Percentiles rank a stretch among this genome's conserved stretches.
phyloP scores from a whole-genome alignment of 192 early-diverging fungal species.

The Coemansia reversa region DNA sequence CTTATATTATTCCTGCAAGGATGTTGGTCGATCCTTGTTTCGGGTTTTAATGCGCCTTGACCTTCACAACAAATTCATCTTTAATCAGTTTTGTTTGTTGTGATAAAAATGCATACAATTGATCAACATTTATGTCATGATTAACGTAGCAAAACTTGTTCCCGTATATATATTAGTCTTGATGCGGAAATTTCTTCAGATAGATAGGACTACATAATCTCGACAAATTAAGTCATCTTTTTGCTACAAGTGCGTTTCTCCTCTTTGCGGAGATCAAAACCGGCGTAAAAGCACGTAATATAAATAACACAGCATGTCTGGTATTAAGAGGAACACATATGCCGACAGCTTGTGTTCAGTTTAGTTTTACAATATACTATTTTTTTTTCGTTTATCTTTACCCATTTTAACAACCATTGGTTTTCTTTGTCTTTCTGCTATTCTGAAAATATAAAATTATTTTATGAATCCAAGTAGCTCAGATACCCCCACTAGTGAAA shows the following conservation, averaged over 20 bases:
- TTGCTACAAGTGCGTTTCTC: neutral
- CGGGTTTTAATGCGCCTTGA: no score
- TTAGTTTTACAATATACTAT: neutral
- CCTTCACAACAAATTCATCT: no score
- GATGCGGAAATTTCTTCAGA: neutral
- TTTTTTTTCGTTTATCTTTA: neutral
- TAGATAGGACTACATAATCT: neutral
- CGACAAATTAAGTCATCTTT: neutral
- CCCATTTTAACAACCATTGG: neutral
- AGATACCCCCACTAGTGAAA: neutral
- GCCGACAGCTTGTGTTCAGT: neutral
- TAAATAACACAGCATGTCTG: neutral
- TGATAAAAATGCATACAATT: neutral
- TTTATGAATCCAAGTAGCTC: conserved; percentile 1
- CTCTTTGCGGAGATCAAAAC: neutral
- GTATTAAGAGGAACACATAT: neutral
- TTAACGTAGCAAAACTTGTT: neutral
- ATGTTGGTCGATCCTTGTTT: no score
- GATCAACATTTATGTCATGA: neutral
- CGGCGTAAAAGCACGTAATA: neutral
- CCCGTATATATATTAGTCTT: neutral
- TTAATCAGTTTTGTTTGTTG: no score
- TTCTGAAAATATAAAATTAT: neutral
- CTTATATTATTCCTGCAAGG: no score
- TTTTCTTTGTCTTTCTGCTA: neutral